Evolutionary conservation across 768 basidiomycete species (phyloP), one percentile per base, ranked within the genome.

Genomic region (Boletus coccyginus): DNA sequence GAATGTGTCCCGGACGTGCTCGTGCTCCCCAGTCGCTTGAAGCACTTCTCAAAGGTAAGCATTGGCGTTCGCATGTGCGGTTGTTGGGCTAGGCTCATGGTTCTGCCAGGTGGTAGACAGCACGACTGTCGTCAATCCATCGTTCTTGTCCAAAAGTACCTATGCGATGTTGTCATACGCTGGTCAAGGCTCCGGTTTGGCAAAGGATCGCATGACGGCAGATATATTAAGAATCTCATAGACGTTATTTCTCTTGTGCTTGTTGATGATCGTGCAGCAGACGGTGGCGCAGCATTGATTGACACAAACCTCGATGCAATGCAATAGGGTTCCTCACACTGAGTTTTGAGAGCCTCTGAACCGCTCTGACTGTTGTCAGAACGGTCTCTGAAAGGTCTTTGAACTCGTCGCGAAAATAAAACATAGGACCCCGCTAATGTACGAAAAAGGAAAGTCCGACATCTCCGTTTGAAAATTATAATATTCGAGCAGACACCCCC

Each of bases 41-140:
- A 92, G 71, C 88, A 94, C 19, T 98, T 98, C 68, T 79, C 84
- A 17, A 96, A 94, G 82, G 94, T 92, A 24, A 40, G 77, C 61
- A 62, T 43, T 43, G 27, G 14, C 5, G 13, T 35, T 29, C 2
- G 21, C 2, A 21, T 31, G 12, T 16, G 33, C 17, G n/a, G 16
- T 38, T 35, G 24, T 17, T 13, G n/a, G 16, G 24, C 51, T 17
- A 6, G 24, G 16, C 46, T 60, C 38, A 57, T 46, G 8, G 8
- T 39, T 32, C 24, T 9, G 44, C 14, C 59, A 97, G 95, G 77
- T 81, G 49, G 85, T 97, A 35, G 87, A 94, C 65, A 79, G 80
- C 11, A 90, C 90, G 3, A 75, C 81, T 5, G 81, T 88, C n/a
- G 72, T 98, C 60, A 99, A 99, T 67, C 94, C 97, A 1, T 90